Evolutionary conservation across 2,329 filamentous ascomycete species (phyloP).

Genomic region (Polychaeton citri): DNA sequence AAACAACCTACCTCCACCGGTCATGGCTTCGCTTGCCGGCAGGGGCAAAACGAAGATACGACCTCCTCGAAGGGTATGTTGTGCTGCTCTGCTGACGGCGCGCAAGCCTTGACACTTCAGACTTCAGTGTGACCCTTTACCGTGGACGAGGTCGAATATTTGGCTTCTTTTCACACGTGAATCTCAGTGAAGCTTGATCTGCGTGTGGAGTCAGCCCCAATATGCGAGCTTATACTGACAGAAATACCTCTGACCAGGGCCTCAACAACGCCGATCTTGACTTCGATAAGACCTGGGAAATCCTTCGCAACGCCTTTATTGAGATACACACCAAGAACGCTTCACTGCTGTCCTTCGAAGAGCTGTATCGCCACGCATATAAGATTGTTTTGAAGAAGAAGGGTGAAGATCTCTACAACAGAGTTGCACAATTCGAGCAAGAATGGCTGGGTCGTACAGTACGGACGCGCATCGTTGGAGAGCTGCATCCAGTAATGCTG

Average conservation of each 20-base stretch:
- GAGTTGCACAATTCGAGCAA: conserved; percentile 68
- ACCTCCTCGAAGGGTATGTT: conserved; percentile 52
- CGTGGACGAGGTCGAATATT: too few species aligned
- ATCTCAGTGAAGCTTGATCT: too few species aligned
- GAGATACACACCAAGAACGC: conserved; percentile 92
- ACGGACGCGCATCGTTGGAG: conserved; percentile 52
- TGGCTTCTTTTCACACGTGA: conserved; percentile 8
- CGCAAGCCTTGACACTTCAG: too few species aligned
- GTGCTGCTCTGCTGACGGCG: too few species aligned
- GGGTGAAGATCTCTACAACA: conserved; percentile 66
- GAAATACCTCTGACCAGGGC: conserved; percentile 38
- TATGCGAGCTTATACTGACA: too few species aligned
- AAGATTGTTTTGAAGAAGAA: conserved; percentile 85
- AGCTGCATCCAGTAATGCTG: conserved; percentile 60
- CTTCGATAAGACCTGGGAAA: conserved; percentile 75
- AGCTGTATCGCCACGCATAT: conserved; percentile 87
- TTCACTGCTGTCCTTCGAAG: conserved; percentile 81
- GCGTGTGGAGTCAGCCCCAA: too few species aligned
- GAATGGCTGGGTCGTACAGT: conserved; percentile 67
- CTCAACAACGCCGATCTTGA: conserved; percentile 52
- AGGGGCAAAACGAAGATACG: conserved; percentile 50
- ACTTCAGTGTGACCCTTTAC: too few species aligned
- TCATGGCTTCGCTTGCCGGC: conserved; percentile 33
- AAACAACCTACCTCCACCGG: too few species aligned
- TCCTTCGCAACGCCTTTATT: conserved; percentile 60